phyloP scores from a whole-genome alignment of 768 basidiomycete genomes.

The Rhodotorula babjevae region DNA sequence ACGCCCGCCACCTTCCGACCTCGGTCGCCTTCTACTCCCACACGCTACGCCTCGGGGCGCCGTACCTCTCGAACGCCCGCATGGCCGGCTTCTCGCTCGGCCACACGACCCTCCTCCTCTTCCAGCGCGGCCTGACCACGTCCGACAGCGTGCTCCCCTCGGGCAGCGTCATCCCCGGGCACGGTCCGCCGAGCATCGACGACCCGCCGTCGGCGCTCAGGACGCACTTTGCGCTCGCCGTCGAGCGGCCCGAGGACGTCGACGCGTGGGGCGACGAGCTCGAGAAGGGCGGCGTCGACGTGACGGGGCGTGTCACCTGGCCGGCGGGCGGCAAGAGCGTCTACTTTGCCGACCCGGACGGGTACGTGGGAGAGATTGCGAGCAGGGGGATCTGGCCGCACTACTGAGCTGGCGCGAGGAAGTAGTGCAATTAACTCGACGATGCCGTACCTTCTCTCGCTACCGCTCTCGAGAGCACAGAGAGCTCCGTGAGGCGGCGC shows the following conservation, averaged over 20 bases:
- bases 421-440: too few relatives aligned
- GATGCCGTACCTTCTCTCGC: too few relatives aligned
- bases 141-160: neutral
- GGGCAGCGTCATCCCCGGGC: conserved; percentile 13
- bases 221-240: conserved; percentile 32
- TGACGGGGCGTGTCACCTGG: conserved; percentile 19
- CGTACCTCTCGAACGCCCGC: conserved; percentile 10
- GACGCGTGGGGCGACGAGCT: conserved; percentile 20
- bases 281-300: neutral
- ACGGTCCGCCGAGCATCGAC: neutral
- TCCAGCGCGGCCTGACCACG: conserved; percentile 21
- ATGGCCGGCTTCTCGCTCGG: conserved; percentile 34
- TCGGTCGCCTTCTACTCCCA: conserved; percentile 25
- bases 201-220: conserved; percentile 1
- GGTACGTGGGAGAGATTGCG: conserved; percentile 33
- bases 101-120: conserved; percentile 14
- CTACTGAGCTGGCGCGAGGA: conserved; percentile 3
- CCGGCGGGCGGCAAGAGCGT: conserved; percentile 27
- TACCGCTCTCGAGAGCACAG: neutral
- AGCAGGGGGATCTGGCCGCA: conserved; percentile 33
- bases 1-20: conserved; percentile 12
- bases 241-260: conserved; percentile 21
- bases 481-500: neutral
- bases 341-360: conserved; percentile 27
- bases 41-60: conserved; percentile 16